Evolutionary conservation across 257 asterid genomes (phyloP).

Genomic region (Cordia subcordata): DNA sequence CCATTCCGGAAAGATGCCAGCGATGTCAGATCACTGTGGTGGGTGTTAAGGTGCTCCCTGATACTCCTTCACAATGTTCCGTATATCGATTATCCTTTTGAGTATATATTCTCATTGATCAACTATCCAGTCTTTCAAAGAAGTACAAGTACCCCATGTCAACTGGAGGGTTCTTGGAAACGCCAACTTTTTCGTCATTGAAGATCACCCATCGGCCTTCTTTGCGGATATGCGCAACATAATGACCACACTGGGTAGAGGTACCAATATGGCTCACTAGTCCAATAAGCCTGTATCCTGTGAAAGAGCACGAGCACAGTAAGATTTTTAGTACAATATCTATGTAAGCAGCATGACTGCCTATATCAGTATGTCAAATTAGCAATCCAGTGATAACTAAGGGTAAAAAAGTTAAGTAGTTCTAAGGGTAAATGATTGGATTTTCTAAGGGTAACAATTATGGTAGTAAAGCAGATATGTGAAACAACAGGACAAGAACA

Average conservation of each 20-base stretch:
- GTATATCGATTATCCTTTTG: constrained; percentile 8
- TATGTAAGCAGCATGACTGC: no score
- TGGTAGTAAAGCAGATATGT: no score
- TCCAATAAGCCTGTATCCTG: constrained; percentile 80
- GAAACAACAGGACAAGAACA: no score
- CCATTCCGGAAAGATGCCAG: no score
- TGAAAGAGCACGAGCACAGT: background rate
- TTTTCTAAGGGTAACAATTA: no score
- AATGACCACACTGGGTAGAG: constrained; percentile 97
- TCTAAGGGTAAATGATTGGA: no score
- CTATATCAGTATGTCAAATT: no score
- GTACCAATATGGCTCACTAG: constrained; percentile 93
- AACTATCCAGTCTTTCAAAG: constrained; percentile 71
- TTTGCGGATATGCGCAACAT: constrained; percentile 85
- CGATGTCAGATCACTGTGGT: no score
- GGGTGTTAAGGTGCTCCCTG: no score
- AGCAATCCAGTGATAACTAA: no score
- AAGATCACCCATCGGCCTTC: constrained; percentile 89
- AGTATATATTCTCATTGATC: constrained; percentile 10
- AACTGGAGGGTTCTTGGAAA: constrained; percentile 71
- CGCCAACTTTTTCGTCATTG: constrained; percentile 88
- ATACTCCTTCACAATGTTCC: background rate
- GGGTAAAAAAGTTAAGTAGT: no score
- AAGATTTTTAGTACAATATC: no score
- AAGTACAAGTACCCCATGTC: constrained; percentile 97